Percentiles rank a stretch among this genome's conserved stretches.
Evolutionary conservation across 768 basidiomycete genomes (phyloP).

Genomic region (Neoboletus brunneissimus): DNA sequence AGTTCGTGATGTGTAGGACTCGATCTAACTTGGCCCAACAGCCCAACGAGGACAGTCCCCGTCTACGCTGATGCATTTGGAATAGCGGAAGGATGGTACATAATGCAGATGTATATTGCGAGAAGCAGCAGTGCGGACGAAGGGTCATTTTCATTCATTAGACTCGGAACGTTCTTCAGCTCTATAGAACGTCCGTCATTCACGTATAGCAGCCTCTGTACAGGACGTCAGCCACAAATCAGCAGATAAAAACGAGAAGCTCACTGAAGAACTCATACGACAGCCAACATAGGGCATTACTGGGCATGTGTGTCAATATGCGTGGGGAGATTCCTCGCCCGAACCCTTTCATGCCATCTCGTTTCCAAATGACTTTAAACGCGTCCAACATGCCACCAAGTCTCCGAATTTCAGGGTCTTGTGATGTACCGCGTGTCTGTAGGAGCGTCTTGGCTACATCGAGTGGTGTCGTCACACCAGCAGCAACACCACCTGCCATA

Average conservation of each 20-base stretch:
- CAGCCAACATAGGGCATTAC: slow-evolving; percentile 95
- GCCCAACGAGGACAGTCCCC: neutral
- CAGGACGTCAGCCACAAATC: slow-evolving; percentile 8
- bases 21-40: neutral
- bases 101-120: slow-evolving; percentile 17
- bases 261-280: slow-evolving; percentile 98
- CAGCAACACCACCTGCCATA: slow-evolving; percentile 89
- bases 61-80: neutral
- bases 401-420: slow-evolving; percentile 79
- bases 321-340: slow-evolving; percentile 85
- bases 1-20: neutral
- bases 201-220: slow-evolving; percentile 65
- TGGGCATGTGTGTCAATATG: slow-evolving; percentile 93
- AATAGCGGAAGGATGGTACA: slow-evolving; percentile 7
- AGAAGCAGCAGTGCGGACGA: slow-evolving; percentile 4
- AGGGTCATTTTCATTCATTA: slow-evolving; percentile 6
- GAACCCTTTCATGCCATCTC: slow-evolving; percentile 86
- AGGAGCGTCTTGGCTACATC: slow-evolving; percentile 98
- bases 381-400: slow-evolving; percentile 86
- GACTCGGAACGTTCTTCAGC: neutral
- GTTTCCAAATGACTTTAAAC: slow-evolving; percentile 79
- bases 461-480: slow-evolving; percentile 92
- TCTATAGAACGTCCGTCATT: slow-evolving; percentile 28
- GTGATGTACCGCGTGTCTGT: slow-evolving; percentile 91
- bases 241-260: slow-evolving; percentile 34